Conservation (phyloP, 1,284 basidiomycete genomes). For the Cutaneotrichosporon cutaneum region DNA sequence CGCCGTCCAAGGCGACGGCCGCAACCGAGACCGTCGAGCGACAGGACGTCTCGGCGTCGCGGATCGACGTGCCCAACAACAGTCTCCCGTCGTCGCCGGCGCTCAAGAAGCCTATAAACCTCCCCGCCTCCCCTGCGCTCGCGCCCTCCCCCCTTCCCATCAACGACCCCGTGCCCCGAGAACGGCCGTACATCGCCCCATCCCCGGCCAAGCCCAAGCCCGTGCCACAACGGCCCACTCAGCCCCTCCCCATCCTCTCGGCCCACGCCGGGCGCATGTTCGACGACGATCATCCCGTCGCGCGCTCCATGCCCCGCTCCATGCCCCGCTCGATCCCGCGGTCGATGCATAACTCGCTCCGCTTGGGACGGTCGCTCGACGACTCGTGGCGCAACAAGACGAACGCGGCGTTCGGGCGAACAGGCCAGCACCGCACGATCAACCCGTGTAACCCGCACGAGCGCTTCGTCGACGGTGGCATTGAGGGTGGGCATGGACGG, state of each 20-base stretch:
- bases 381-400: constrained; percentile 43
- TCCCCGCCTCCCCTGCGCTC: background rate
- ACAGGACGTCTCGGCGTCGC: constrained; percentile 33
- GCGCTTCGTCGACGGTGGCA: background rate
- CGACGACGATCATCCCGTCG: constrained; percentile 29
- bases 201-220: constrained; percentile 18
- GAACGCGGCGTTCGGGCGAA: constrained; percentile 36
- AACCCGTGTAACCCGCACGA: constrained; percentile 51
- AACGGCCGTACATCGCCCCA: constrained; percentile 28
- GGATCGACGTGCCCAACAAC: constrained; percentile 10
- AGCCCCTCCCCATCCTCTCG: constrained; percentile 42
- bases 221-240: constrained; percentile 21
- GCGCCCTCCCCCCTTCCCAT: background rate
- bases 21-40: constrained; percentile 38
- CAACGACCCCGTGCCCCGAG: constrained; percentile 21
- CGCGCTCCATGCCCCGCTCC: constrained; percentile 19
- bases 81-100: constrained; percentile 10
- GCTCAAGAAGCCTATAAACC: background rate
- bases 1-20: constrained; percentile 42
- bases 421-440: constrained; percentile 42
- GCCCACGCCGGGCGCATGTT: constrained; percentile 16
- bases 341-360: constrained; percentile 22
- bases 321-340: constrained; percentile 18
- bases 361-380: constrained; percentile 30
- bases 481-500: constrained; percentile 61